A percentile compares a stretch with the other conserved stretches of the same genome.
Evolutionary conservation across 257 asterid species (phyloP).

Genomic region (Scutellaria minor): DNA sequence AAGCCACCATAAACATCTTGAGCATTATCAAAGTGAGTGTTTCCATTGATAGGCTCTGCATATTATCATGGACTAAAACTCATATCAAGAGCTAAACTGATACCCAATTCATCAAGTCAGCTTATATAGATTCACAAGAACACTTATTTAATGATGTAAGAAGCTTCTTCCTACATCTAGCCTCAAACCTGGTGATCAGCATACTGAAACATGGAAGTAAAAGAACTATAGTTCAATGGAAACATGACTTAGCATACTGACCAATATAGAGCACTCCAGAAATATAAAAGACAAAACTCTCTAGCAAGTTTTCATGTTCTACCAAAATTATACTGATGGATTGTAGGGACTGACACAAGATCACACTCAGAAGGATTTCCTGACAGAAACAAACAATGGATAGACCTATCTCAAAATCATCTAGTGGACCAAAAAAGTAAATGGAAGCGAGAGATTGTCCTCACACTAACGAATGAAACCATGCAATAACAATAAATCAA

Average conservation of each 20-base stretch:
- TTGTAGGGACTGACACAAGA: slow-evolving; percentile 13
- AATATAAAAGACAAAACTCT: slow-evolving; percentile 14
- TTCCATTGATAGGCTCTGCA: slow-evolving; percentile 16
- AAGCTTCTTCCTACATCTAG: slow-evolving; percentile 23
- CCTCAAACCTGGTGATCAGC: slow-evolving; percentile 9
- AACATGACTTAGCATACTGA: slow-evolving; percentile 26
- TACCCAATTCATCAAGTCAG: slow-evolving; percentile 24
- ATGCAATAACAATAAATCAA: slow-evolving; percentile 19
- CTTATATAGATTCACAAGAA: slow-evolving; percentile 19
- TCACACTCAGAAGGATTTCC: slow-evolving; percentile 13
- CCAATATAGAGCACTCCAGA: neutral
- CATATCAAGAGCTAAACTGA: slow-evolving; percentile 14
- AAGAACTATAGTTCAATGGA: slow-evolving; percentile 2
- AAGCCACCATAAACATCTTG: slow-evolving; percentile 26
- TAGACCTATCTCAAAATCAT: slow-evolving; percentile 28
- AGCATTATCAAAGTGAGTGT: slow-evolving; percentile 18
- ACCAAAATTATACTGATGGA: slow-evolving; percentile 24
- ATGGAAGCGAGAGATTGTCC: neutral
- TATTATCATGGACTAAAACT: slow-evolving; percentile 25
- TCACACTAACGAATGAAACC: neutral
- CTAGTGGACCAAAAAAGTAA: slow-evolving; percentile 10
- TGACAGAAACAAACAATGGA: neutral
- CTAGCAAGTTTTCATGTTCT: slow-evolving; percentile 16
- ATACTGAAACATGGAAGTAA: neutral
- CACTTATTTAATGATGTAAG: slow-evolving; percentile 1